Conservation (phyloP, 2,329 filamentous ascomycete genomes). For the Westerdykella aurantiaca region DNA sequence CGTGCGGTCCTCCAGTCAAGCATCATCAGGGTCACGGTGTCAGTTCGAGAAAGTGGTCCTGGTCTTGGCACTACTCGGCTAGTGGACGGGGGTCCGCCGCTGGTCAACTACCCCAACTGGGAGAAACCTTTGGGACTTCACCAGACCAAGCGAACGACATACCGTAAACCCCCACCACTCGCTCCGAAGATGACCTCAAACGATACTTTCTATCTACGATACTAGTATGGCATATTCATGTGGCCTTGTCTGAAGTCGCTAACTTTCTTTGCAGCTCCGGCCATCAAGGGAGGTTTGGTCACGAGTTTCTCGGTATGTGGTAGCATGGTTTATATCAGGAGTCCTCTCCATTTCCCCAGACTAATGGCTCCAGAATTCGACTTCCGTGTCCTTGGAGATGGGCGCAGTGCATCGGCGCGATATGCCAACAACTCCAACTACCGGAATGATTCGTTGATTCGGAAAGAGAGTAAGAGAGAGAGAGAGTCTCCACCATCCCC, state of each 20-base stretch:
- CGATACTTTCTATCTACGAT: slow-evolving; percentile 91
- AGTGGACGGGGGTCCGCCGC: slow-evolving; percentile 5
- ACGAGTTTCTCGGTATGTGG: slow-evolving; percentile 82
- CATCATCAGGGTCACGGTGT: slow-evolving; percentile 32
- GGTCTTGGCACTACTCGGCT: slow-evolving; percentile 14
- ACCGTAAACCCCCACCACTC: slow-evolving; percentile 38
- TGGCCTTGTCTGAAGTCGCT: slow-evolving; percentile 12
- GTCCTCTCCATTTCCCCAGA: neutral
- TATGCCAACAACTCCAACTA: slow-evolving; percentile 99
- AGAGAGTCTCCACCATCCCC: slow-evolving; percentile 1
- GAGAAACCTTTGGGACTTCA: slow-evolving; percentile 1
- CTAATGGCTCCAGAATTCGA: slow-evolving; percentile 70
- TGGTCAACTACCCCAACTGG: neutral
- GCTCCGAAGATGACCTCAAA: slow-evolving; percentile 50
- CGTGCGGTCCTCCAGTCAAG: slow-evolving; percentile 9
- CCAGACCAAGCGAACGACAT: slow-evolving; percentile 3
- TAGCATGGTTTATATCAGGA: neutral
- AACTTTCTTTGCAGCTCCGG: slow-evolving; percentile 64
- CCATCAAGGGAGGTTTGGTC: slow-evolving; percentile 93
- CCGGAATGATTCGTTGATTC: slow-evolving; percentile 94
- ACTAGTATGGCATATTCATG: slow-evolving; percentile 67
- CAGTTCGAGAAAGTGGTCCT: slow-evolving; percentile 33
- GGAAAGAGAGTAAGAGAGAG: slow-evolving; percentile 84
- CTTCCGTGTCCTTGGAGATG: slow-evolving; percentile 86
- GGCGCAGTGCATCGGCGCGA: slow-evolving; percentile 84